Percentiles rank a stretch among this genome's conserved stretches.
These are phyloP conservation scores for Fusarium neocosmosporiellum DNA, from an alignment of 2,329 filamentous ascomycete genomes.

Conservation along the genomic window DNA sequence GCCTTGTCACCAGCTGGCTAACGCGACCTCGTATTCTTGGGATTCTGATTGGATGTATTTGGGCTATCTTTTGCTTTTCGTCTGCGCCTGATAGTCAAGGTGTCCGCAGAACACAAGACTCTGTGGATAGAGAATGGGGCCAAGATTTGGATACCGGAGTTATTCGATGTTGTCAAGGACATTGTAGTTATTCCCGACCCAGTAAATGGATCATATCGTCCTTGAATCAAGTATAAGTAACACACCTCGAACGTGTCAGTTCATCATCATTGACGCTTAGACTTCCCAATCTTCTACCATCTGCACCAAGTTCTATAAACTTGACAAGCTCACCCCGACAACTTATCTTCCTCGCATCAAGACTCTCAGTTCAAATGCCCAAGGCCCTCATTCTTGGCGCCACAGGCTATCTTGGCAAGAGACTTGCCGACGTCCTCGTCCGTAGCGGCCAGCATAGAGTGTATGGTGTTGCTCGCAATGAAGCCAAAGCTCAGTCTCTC, in stretches of 20 bases:
- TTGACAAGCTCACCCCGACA: neutral
- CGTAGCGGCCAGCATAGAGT: neutral
- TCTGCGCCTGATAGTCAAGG: neutral
- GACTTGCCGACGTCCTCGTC: neutral
- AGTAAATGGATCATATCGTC: neutral
- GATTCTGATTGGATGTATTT: neutral
- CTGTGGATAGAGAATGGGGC: neutral
- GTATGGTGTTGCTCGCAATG: neutral
- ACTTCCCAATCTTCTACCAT: neutral
- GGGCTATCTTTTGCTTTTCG: neutral
- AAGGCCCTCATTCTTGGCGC: neutral
- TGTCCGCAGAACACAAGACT: neutral
- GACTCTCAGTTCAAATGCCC: neutral
- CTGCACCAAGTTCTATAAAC: neutral
- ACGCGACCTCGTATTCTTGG: neutral
- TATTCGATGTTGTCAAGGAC: neutral
- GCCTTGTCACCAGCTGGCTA: neutral
- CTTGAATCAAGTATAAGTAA: neutral
- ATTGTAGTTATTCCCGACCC: neutral
- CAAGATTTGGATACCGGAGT: neutral
- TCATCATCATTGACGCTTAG: neutral
- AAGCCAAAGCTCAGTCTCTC: neutral
- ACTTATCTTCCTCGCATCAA: neutral
- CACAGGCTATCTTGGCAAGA: conserved; percentile 1
- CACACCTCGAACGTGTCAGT: neutral